These are phyloP conservation scores for Boletus pseudopeckii DNA, from an alignment of 768 basidiomycete species.

Conservation along the genomic window DNA sequence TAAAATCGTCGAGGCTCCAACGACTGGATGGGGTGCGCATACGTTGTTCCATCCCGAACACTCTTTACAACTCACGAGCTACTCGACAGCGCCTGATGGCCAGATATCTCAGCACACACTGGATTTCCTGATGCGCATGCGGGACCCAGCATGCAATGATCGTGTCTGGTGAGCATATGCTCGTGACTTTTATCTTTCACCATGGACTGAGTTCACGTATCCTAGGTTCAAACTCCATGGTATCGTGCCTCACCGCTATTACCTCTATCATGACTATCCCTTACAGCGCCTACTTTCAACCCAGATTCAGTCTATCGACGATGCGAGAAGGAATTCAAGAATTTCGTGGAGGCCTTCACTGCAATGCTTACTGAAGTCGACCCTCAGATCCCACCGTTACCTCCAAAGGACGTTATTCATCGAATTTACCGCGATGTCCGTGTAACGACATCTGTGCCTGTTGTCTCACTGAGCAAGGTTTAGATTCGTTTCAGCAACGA, in stretches of 20 bases:
- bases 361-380: conserved; percentile 69
- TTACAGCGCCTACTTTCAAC: neutral
- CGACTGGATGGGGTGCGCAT: conserved; percentile 64
- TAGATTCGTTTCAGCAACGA: conserved; percentile 89
- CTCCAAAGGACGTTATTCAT: conserved; percentile 88
- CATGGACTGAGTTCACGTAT: neutral
- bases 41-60: neutral
- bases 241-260: conserved; percentile 21
- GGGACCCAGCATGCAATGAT: conserved; percentile 78
- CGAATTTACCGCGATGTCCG: conserved; percentile 87
- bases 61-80: neutral
- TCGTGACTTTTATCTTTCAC: neutral
- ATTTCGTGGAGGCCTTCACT: conserved; percentile 73
- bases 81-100: conserved; percentile 67
- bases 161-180: conserved; percentile 61
- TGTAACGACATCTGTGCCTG: neutral
- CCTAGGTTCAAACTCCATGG: conserved; percentile 84
- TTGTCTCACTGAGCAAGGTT: conserved; percentile 3
- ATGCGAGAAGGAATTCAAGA: conserved; percentile 88
- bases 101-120: conserved; percentile 84
- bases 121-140: conserved; percentile 67
- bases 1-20: conserved; percentile 75
- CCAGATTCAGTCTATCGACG: conserved; percentile 34
- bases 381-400: conserved; percentile 79
- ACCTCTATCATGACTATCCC: neutral